Conservation (phyloP, 805 yeast species). For the Candida krabiensis region DNA sequence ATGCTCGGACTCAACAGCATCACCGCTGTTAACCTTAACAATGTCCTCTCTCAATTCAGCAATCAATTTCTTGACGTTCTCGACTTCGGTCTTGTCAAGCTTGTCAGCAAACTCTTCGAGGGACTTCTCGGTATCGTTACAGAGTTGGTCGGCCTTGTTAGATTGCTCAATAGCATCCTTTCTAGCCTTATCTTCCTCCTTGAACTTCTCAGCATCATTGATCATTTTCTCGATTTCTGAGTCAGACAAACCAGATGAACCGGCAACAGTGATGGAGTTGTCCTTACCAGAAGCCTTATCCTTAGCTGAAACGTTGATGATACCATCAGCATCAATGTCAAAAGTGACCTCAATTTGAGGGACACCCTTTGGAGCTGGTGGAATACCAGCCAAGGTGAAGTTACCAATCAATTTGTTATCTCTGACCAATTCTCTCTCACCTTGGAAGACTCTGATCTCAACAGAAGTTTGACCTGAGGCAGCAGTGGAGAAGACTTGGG, state of each 20-base stretch:
- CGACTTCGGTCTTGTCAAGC: slow-evolving; percentile 49
- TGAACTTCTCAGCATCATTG: slow-evolving; percentile 63
- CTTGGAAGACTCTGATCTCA: slow-evolving; percentile 98
- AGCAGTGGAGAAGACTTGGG: slow-evolving; percentile 95
- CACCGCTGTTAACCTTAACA: slow-evolving; percentile 57
- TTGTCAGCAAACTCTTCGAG: slow-evolving; percentile 71
- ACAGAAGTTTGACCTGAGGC: slow-evolving; percentile 96
- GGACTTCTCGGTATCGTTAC: slow-evolving; percentile 88
- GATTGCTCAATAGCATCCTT: slow-evolving; percentile 70
- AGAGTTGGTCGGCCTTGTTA: slow-evolving; percentile 72
- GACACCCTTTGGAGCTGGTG: slow-evolving; percentile 94
- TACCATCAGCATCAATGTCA: slow-evolving; percentile 96
- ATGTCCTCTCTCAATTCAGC: slow-evolving; percentile 62
- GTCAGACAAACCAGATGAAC: slow-evolving; percentile 67
- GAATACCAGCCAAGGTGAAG: slow-evolving; percentile 93
- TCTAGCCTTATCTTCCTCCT: slow-evolving; percentile 57
- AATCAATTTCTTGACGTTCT: slow-evolving; percentile 53
- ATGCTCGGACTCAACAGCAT: slow-evolving; percentile 48
- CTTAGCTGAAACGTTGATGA: slow-evolving; percentile 76
- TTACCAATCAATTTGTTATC: slow-evolving; percentile 97
- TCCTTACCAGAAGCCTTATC: slow-evolving; percentile 79
- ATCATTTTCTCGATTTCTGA: slow-evolving; percentile 64
- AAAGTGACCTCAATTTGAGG: slow-evolving; percentile 93
- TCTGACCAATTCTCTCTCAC: slow-evolving; percentile 97
- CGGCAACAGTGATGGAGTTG: slow-evolving; percentile 72